phyloP scores from a whole-genome alignment of 1,284 basidiomycete genomes.

The Pyrrhoderma lamaoense region DNA sequence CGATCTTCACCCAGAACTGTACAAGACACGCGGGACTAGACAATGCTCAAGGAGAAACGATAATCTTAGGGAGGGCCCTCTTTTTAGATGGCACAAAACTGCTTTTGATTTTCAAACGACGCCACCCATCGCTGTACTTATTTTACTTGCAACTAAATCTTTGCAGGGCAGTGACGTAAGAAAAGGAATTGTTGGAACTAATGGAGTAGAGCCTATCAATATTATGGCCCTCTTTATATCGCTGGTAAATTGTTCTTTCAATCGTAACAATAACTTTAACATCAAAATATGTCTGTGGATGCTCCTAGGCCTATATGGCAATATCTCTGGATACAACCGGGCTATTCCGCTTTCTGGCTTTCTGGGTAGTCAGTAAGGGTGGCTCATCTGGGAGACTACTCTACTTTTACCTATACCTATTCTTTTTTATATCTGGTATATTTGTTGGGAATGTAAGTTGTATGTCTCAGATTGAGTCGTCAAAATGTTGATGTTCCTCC shows the following conservation, averaged over 20 bases:
- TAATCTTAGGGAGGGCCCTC: background rate
- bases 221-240: slow-evolving; percentile 91
- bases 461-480: background rate
- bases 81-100: slow-evolving; percentile 27
- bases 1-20: slow-evolving; percentile 26
- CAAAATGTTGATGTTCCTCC: slow-evolving; percentile 1
- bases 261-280: slow-evolving; percentile 25
- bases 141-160: slow-evolving; percentile 72
- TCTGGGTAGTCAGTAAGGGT: slow-evolving; percentile 77
- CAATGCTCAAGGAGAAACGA: background rate
- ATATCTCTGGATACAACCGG: slow-evolving; percentile 90
- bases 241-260: slow-evolving; percentile 37
- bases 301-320: slow-evolving; percentile 78
- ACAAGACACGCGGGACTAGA: slow-evolving; percentile 20
- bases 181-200: slow-evolving; percentile 65
- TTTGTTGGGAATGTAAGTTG: slow-evolving; percentile 70
- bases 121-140: slow-evolving; percentile 71
- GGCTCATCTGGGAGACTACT: slow-evolving; percentile 64
- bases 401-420: slow-evolving; percentile 72
- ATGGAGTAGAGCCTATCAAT: slow-evolving; percentile 84
- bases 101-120: slow-evolving; percentile 65
- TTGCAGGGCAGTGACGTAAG: slow-evolving; percentile 60
- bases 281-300: background rate
- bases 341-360: slow-evolving; percentile 79
- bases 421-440: slow-evolving; percentile 75